Conservation (phyloP, 345 rosid species). For the Eutrema yunnanense region DNA sequence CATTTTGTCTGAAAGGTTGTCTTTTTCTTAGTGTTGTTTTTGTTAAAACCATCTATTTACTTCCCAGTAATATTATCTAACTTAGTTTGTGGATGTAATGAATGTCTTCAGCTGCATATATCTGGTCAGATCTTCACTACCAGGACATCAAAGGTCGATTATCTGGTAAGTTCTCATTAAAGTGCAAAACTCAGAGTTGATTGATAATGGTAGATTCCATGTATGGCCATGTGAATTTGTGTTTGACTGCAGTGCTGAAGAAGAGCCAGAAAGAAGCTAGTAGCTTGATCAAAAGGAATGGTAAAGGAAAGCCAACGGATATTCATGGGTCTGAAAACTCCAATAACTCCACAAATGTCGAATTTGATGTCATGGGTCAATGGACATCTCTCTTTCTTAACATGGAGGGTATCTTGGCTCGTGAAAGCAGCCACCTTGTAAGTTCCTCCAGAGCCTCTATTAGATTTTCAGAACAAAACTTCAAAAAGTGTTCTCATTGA, state of each 20-base stretch:
- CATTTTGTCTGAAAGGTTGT: constrained; percentile 82
- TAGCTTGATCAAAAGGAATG: constrained; percentile 46
- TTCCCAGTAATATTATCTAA: neutral
- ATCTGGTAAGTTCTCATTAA: constrained; percentile 43
- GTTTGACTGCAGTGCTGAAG: constrained; percentile 47
- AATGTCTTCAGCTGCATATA: constrained; percentile 66
- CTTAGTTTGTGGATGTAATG: constrained; percentile 17
- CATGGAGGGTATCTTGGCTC: constrained; percentile 67
- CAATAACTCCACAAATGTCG: constrained; percentile 43
- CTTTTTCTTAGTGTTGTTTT: neutral
- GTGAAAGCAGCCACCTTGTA: constrained; percentile 75
- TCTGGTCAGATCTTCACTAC: constrained; percentile 94
- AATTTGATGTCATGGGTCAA: constrained; percentile 52
- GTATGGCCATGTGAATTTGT: neutral
- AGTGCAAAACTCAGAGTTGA: neutral
- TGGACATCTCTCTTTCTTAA: constrained; percentile 84
- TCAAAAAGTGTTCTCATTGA: neutral
- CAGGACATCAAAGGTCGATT: constrained; percentile 88
- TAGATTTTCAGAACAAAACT: neutral
- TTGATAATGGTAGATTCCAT: neutral
- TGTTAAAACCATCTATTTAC: neutral
- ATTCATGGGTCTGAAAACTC: constrained; percentile 33
- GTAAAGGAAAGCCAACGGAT: constrained; percentile 45
- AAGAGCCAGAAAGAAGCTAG: constrained; percentile 90
- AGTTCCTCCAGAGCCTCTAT: constrained; percentile 33